Evolutionary conservation across 306 rosid genomes (phyloP).

Genomic region (Corylus americana): DNA sequence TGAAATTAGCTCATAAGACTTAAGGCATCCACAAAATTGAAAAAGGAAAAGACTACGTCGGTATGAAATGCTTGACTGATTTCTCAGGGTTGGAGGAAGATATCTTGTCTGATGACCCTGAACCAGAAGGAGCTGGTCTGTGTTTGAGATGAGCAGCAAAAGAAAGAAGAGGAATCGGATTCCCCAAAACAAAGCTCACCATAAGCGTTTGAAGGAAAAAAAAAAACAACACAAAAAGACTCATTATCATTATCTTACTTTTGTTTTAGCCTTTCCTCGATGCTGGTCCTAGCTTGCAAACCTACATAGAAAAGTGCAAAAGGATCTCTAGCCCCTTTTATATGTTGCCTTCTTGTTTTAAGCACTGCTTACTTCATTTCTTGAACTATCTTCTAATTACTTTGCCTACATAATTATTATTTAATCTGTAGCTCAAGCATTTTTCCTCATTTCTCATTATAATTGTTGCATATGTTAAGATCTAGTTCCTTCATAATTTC

Average conservation of each 20-base stretch:
- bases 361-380: neutral
- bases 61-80: neutral
- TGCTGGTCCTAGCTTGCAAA: neutral
- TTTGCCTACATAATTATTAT: neutral
- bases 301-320: neutral
- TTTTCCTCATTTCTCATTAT: neutral
- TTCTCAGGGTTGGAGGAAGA: slow-evolving; percentile 5
- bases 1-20: neutral
- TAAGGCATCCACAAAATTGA: neutral
- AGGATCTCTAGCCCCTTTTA: neutral
- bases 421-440: neutral
- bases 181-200: neutral
- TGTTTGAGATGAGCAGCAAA: slow-evolving; percentile 2
- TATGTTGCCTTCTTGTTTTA: neutral
- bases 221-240: neutral
- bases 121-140: neutral
- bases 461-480: neutral
- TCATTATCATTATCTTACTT: too few relatives aligned
- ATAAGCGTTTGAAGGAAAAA: neutral
- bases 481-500: neutral
- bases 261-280: neutral
- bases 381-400: neutral
- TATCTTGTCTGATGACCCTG: neutral
- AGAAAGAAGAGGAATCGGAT: neutral
- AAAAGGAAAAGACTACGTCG: neutral